phyloP scores from a whole-genome alignment of 2,329 filamentous ascomycete genomes.

The Stylonectria norvegica region DNA sequence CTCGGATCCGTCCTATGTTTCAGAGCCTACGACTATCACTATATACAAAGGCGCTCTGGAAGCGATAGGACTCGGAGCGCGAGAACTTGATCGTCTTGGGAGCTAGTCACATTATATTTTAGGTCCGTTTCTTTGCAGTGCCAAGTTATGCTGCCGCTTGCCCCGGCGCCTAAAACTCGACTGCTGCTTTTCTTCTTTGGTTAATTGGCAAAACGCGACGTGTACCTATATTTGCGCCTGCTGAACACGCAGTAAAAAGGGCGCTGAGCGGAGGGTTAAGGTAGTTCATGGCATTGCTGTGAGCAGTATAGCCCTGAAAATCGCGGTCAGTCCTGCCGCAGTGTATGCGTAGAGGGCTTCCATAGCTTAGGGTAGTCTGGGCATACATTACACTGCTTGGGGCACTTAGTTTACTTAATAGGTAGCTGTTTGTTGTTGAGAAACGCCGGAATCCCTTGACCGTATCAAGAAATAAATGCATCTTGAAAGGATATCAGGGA shows the following conservation, averaged over 20 bases:
- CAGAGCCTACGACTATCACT: too few species aligned
- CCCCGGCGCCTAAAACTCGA: too few species aligned
- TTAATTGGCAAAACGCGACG: slow-evolving; percentile 1
- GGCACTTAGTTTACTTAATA: slow-evolving; percentile 6
- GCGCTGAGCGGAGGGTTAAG: slow-evolving; percentile 3
- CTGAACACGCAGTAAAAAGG: slow-evolving; percentile 3
- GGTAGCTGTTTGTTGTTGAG: slow-evolving; percentile 9
- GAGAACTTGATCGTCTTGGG: too few species aligned
- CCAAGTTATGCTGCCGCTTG: too few species aligned
- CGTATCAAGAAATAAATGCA: slow-evolving; percentile 13
- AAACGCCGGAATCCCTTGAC: slow-evolving; percentile 11
- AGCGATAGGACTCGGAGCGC: too few species aligned
- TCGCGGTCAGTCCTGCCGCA: slow-evolving; percentile 11
- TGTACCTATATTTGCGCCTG: slow-evolving; percentile 3
- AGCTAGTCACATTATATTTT: too few species aligned
- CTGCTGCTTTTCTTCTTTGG: slow-evolving; percentile 1
- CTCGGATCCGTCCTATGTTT: too few species aligned
- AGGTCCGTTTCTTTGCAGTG: too few species aligned
- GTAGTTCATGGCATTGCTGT: slow-evolving; percentile 9
- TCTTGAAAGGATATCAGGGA: slow-evolving; percentile 4
- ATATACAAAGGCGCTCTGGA: too few species aligned
- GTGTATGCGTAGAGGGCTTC: slow-evolving; percentile 5
- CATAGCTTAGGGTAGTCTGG: slow-evolving; percentile 6
- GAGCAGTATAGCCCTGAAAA: slow-evolving; percentile 3
- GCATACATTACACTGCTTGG: slow-evolving; percentile 6